Conservation (phyloP, 805 yeast genomes). For the Kuraishia capsulata region DNA sequence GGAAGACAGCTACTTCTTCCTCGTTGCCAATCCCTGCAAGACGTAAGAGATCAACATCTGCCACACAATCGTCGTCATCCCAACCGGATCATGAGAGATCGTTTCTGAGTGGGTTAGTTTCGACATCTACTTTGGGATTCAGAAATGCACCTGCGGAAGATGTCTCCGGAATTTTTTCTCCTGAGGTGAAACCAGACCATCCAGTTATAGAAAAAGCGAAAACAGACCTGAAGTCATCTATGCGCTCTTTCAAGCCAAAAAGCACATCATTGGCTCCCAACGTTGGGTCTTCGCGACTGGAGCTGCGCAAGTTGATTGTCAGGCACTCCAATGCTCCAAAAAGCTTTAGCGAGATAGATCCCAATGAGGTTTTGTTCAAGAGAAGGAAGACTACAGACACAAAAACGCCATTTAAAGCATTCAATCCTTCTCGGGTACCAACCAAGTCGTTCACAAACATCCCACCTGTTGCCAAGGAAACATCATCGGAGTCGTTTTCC, state of each 20-base stretch:
- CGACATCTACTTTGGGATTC: not conserved
- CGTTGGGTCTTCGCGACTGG: slow-evolving; percentile 8
- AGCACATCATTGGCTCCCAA: not conserved
- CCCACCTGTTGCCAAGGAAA: slow-evolving; percentile 4
- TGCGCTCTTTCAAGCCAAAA: not conserved
- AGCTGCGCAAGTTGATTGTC: slow-evolving; percentile 16
- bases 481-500: slow-evolving; percentile 8
- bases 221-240: not conserved
- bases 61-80: not conserved
- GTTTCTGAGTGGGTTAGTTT: not conserved
- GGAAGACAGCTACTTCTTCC: not conserved
- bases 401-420: not conserved
- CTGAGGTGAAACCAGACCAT: not conserved
- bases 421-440: not conserved
- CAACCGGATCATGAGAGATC: not conserved
- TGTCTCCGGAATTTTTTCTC: not conserved
- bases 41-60: not conserved
- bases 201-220: not conserved
- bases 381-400: slow-evolving; percentile 2
- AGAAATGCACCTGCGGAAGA: not conserved
- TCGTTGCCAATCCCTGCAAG: not conserved
- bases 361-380: slow-evolving; percentile 17
- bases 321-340: slow-evolving; percentile 15
- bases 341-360: slow-evolving; percentile 19
- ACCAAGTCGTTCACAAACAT: not conserved